Conservation (phyloP, 163 green algal genomes). For the Coccomyxa subellipsoidea region DNA sequence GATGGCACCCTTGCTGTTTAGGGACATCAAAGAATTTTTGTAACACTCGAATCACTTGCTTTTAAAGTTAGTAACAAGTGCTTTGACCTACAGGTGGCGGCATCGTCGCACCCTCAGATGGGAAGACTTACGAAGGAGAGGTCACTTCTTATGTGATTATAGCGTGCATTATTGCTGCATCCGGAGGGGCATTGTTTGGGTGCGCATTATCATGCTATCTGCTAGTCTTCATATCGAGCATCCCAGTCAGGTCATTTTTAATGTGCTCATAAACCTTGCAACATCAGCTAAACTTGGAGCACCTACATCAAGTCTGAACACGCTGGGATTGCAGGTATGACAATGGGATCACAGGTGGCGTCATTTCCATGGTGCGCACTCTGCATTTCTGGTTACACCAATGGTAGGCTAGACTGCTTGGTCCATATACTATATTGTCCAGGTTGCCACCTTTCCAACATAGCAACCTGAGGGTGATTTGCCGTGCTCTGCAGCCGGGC, state of each 20-base stretch:
- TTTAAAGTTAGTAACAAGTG: no score
- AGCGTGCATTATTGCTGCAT: neutral
- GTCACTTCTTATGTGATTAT: neutral
- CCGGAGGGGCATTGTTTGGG: neutral
- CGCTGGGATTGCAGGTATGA: no score
- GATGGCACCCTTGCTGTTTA: neutral
- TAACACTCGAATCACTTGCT: no score
- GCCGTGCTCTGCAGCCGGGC: neutral
- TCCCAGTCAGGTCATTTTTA: no score
- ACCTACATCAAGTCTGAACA: no score
- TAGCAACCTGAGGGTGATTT: neutral
- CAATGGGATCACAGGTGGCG: slow-evolving; percentile 7
- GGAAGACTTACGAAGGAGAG: neutral
- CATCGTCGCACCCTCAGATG: neutral
- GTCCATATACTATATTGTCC: no score
- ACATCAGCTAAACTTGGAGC: no score
- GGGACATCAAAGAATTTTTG: no score
- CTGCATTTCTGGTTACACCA: neutral
- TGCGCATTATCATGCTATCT: no score
- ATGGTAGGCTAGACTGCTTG: neutral
- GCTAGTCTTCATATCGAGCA: no score
- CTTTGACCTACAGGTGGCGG: neutral
- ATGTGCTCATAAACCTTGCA: no score
- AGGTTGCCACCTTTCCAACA: no score
- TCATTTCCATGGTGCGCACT: slow-evolving; percentile 7